Conservation (phyloP, 2,329 filamentous ascomycete genomes). For the Dactylellina leptospora region DNA sequence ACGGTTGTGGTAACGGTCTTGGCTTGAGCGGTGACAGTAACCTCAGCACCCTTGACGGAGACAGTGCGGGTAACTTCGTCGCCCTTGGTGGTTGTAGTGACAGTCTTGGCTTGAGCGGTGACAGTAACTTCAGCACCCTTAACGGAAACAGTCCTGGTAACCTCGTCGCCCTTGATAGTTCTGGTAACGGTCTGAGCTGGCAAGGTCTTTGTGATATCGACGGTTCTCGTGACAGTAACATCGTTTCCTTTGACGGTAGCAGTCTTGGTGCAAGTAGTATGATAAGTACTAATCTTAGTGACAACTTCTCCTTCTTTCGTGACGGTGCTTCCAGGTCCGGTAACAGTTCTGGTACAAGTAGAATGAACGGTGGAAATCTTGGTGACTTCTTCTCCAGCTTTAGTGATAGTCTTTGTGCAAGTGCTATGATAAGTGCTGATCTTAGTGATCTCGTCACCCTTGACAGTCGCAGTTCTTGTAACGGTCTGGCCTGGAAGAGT, state of each 20-base stretch:
- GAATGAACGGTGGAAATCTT: background rate
- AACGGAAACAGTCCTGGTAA: background rate
- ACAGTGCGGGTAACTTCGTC: background rate
- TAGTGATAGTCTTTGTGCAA: background rate
- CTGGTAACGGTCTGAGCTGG: slow-evolving; percentile 12
- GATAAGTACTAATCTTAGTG: no score
- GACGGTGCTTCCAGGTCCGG: background rate
- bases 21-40: background rate
- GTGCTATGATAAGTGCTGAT: background rate
- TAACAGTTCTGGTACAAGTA: background rate
- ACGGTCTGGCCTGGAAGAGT: background rate
- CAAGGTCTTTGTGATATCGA: no score
- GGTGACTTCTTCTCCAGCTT: background rate
- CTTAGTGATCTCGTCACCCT: background rate
- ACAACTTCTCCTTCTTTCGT: no score
- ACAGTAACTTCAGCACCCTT: slow-evolving; percentile 4
- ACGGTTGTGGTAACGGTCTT: background rate
- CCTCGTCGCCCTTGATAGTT: slow-evolving; percentile 1
- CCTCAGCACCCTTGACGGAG: background rate
- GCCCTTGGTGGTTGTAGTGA: background rate
- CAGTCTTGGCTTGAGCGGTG: slow-evolving; percentile 1
- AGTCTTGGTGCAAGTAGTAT: no score
- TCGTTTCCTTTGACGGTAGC: no score
- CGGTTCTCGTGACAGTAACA: no score
- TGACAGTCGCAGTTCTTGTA: background rate